Percentiles rank a stretch among this genome's conserved stretches.
Evolutionary conservation across 192 early-diverging fungal species (phyloP).

Genomic region (Backusella liffmaniae): DNA sequence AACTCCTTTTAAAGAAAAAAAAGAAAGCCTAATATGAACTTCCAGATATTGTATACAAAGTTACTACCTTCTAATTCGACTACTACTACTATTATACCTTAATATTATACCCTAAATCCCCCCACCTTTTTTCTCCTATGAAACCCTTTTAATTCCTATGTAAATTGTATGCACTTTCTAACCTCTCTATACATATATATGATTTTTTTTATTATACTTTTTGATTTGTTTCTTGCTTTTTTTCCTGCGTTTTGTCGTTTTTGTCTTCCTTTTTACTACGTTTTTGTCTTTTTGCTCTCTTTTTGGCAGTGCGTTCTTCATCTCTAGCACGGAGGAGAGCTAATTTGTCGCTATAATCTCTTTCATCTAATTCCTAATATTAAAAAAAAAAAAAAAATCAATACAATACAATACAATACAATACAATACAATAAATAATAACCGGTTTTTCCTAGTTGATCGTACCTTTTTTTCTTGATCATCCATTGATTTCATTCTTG

Average conservation of each 20-base stretch:
- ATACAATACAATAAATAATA: neutral
- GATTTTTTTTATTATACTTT: neutral
- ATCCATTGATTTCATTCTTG: slow-evolving; percentile 79
- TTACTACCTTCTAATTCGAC: slow-evolving; percentile 4
- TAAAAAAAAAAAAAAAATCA: neutral
- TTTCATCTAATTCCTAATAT: slow-evolving; percentile 55
- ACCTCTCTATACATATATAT: slow-evolving; percentile 1
- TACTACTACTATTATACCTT: slow-evolving; percentile 5
- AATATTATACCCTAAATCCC: slow-evolving; percentile 1
- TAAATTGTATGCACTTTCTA: slow-evolving; percentile 1
- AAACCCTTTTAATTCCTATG: slow-evolving; percentile 6
- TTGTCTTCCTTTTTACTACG: slow-evolving; percentile 45
- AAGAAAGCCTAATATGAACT: neutral
- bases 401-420: too few species aligned
- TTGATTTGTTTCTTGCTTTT: slow-evolving; percentile 1
- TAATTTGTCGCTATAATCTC: slow-evolving; percentile 60
- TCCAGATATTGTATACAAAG: slow-evolving; percentile 7
- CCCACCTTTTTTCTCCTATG: neutral
- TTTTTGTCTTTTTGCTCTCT: slow-evolving; percentile 80
- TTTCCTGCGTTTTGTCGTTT: slow-evolving; percentile 32
- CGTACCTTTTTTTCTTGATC: slow-evolving; percentile 65
- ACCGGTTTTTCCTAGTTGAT: neutral
- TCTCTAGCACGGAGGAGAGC: slow-evolving; percentile 57
- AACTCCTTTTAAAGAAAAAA: neutral
- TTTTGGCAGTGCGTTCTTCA: slow-evolving; percentile 87